Base-by-base conservation (phyloP, 306 rosid genomes). In the Citrullus mucosospermus region DNA sequence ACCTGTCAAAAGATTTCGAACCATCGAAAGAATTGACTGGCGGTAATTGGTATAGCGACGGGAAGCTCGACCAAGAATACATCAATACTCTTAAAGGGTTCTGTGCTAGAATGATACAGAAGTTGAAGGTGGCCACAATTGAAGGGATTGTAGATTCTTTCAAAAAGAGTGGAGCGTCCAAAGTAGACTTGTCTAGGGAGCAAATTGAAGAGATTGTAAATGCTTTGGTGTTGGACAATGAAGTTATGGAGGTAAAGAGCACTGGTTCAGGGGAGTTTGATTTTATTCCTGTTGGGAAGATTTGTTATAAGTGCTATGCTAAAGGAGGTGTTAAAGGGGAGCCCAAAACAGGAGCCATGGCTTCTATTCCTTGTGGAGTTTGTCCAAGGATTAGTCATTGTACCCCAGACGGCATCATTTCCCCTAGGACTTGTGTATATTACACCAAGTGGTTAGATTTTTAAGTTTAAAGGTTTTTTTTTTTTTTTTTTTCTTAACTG, bases 351-450 rank as follows among this genome's bases (percentile, higher is more conserved):
- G 88, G 86, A 39, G 85, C 87, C 67, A 76, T 87, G 87, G 87
- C 93, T 73, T 88, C 92, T 67, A 86, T 86, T 81, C 95, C 92
- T 8, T 93, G 97, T 53, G 93, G 94, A 66, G 94, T 90, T 81
- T 93, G 98, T 82, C 92, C 94, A 0, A 74, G 91, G 62, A 85
- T 90, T 30, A 89, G 78, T 80, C 62, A 51, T 6, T 91, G 98
- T 71, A 79, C 97, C 9, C 85, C 92, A 2, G 87, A 88, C 75
- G 96, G 96, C 75, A 75, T 83, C 76, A 81, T 91, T 73, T 93
- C 97, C 25, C 96, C 97, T 3, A 79, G 11, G 17, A 90, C 92
- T 65, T 91, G 97, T 62, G 88, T 62, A 13, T 89, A 91, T 80
- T 90, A 69, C 58, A 65, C 83, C 13, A 83, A 89, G 65, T 93